Conservation (phyloP, 1,284 basidiomycete species). For the Melampsora americana region DNA sequence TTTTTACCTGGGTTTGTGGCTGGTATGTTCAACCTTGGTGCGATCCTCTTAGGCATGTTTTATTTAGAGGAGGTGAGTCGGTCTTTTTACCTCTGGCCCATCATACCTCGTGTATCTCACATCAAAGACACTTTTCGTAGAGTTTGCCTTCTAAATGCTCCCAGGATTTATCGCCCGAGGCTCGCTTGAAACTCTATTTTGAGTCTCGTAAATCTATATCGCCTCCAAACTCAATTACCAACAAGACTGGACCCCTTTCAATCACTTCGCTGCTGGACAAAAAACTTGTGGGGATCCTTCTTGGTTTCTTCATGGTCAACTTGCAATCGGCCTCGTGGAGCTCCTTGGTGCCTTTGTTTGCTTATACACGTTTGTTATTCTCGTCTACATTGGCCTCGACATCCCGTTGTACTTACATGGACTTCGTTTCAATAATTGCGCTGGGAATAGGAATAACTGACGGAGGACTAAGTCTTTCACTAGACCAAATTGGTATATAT, state of each 20-base stretch:
- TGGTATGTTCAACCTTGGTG: slow-evolving; percentile 2
- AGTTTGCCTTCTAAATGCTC: neutral
- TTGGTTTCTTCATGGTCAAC: slow-evolving; percentile 19
- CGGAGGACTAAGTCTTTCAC: slow-evolving; percentile 28
- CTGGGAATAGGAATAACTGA: slow-evolving; percentile 17
- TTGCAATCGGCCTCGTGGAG: slow-evolving; percentile 24
- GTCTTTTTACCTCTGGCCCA: neutral
- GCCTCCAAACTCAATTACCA: neutral
- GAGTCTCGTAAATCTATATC: neutral
- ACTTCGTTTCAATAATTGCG: too few relatives aligned
- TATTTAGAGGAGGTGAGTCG: slow-evolving; percentile 16
- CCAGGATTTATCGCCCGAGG: neutral
- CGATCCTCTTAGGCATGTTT: neutral
- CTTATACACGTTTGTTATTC: slow-evolving; percentile 20
- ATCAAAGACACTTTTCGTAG: neutral
- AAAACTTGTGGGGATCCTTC: slow-evolving; percentile 1
- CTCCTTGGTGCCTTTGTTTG: slow-evolving; percentile 35
- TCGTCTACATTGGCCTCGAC: too few relatives aligned
- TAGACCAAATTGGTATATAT: slow-evolving; percentile 33
- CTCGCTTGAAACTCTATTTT: neutral
- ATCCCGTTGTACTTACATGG: too few relatives aligned
- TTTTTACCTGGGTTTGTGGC: slow-evolving; percentile 14
- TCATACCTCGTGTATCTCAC: neutral
- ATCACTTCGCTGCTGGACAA: slow-evolving; percentile 6
- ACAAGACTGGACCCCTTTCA: neutral